phyloP scores from a whole-genome alignment of 345 rosid species.

The Acer campestre region DNA sequence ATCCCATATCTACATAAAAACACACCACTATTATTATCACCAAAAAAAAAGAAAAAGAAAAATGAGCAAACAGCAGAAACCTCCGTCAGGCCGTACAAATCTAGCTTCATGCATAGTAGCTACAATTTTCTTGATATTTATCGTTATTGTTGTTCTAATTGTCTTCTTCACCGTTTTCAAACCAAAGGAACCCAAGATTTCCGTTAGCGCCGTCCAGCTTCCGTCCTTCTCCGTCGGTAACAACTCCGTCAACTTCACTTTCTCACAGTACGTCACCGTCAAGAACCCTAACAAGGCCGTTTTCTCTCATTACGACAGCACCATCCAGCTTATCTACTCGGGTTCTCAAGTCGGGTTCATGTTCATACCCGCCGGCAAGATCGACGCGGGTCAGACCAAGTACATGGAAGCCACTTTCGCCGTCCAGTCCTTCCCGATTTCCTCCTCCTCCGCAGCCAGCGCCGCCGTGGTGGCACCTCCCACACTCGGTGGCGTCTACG shows the following conservation, averaged over 20 bases:
- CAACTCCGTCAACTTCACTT: constrained; percentile 85
- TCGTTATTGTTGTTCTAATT: constrained; percentile 58
- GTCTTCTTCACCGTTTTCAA: constrained; percentile 95
- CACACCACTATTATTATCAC: not conserved
- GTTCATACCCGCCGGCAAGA: constrained; percentile 97
- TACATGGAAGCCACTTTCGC: constrained; percentile 96
- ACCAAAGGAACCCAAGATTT: constrained; percentile 86
- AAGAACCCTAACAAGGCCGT: constrained; percentile 81
- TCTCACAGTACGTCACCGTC: constrained; percentile 87
- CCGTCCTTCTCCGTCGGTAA: constrained; percentile 89
- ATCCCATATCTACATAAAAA: not conserved
- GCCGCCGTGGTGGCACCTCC: constrained; percentile 14
- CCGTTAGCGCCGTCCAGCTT: constrained; percentile 83
- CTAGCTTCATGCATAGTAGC: constrained; percentile 95
- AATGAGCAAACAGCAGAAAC: constrained; percentile 40
- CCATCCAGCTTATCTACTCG: constrained; percentile 84
- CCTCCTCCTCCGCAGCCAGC: constrained; percentile 30
- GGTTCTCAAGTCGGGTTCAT: constrained; percentile 93
- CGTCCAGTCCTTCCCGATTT: constrained; percentile 78
- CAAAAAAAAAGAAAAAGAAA: not conserved
- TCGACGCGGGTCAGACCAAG: constrained; percentile 74
- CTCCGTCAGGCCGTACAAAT: constrained; percentile 68
- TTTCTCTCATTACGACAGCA: constrained; percentile 92
- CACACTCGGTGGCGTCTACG: constrained; percentile 27
- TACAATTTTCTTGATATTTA: constrained; percentile 72